Base-by-base conservation (phyloP, 306 rosid genomes). In the Elaeagnus macrophylla region DNA sequence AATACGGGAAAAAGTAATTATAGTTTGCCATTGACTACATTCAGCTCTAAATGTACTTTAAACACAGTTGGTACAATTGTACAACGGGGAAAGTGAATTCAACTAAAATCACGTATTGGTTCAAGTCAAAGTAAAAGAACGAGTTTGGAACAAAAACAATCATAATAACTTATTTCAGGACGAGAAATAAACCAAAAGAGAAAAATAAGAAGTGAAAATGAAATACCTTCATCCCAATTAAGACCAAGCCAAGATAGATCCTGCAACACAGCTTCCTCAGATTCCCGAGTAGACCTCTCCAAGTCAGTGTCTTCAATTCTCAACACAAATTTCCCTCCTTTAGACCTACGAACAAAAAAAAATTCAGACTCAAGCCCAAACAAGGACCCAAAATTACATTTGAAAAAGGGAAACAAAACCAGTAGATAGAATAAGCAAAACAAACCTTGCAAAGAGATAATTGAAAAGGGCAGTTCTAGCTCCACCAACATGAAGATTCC, bases 231-330 rank as follows among this genome's bases (percentile, higher is more conserved):
- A 75, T 91, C 95, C 89, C 93, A 91, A 64, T 82, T 74, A 61
- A 91, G 95, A 37, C 99, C 96, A 65, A 91, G 96, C 99, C 99
- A 87, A 43, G 96, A 70, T 59, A 91, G 88, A 72, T 87, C 99
- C 59, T 60, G 78, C 56, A 91, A 72, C 73, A 91, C 37, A 19
- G 99, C 89, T 57, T 80, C 93, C 72, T 91, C 99, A 47, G 96
- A 91, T 59, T 91, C 80, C 55, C 69, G 68, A 6, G 96, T 87
- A 59, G 99, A 91, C 82, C 99, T 82, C 79, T 84, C 96, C 87
- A 91, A 82, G 70, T 91, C 99, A 65, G 99, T 91, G 54, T 87
- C 99, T 78, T 91, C 99, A 57, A 91, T 84, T 72, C 96, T 90
- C 82, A 90, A 54, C 59, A 90, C 71, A 62, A 90, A 86, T 64